Conservation (phyloP, 768 basidiomycete species). For the Trametes meyenii region DNA sequence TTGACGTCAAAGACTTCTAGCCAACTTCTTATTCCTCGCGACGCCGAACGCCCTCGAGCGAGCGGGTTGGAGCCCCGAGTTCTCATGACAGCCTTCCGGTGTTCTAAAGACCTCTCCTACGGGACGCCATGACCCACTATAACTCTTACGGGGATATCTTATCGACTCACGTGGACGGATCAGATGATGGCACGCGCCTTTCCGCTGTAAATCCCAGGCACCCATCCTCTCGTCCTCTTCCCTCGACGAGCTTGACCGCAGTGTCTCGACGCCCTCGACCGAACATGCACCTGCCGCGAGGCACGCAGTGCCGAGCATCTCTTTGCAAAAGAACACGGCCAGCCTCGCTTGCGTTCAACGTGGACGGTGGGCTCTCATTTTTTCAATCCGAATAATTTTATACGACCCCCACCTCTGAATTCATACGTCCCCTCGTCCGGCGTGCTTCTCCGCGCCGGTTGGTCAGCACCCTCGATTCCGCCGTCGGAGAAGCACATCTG, state of each 20-base stretch:
- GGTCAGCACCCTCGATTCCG: background rate
- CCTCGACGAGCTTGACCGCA: background rate
- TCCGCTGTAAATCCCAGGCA: slow-evolving; percentile 15
- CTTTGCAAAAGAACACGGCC: background rate
- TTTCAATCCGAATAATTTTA: background rate
- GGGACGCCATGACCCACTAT: slow-evolving; percentile 1
- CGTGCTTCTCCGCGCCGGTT: background rate
- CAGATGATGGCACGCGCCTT: slow-evolving; percentile 17
- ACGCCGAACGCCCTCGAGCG: slow-evolving; percentile 13
- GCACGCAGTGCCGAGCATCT: slow-evolving; percentile 4
- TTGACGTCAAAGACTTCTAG: slow-evolving; percentile 20
- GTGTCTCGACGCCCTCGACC: background rate
- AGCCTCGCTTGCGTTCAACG: slow-evolving; percentile 4
- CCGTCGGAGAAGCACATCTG: background rate
- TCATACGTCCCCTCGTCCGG: background rate
- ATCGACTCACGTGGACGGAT: slow-evolving; percentile 16
- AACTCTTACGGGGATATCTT: slow-evolving; percentile 6
- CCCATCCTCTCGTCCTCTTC: background rate
- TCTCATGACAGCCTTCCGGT: slow-evolving; percentile 18
- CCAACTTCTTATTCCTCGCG: background rate
- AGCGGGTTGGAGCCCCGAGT: background rate
- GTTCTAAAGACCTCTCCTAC: slow-evolving; percentile 7
- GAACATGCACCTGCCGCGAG: slow-evolving; percentile 14
- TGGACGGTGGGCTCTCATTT: background rate
- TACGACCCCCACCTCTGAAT: background rate